Conservation (phyloP, 2,329 filamentous ascomycete genomes). For the Fusarium domesticum region DNA sequence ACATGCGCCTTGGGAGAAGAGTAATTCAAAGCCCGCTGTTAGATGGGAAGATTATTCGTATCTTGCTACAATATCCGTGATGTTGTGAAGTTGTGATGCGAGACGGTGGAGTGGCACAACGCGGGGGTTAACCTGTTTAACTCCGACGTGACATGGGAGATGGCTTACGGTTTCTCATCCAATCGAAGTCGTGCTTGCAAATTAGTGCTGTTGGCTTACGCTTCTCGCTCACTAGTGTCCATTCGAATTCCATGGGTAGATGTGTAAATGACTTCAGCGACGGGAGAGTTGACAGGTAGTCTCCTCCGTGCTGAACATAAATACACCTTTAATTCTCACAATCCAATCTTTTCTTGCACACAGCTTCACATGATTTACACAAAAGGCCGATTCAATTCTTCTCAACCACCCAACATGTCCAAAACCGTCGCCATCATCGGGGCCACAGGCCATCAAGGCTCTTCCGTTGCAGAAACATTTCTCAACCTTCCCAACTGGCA, state of each 20-base stretch:
- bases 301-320: neutral
- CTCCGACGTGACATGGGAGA: slow-evolving; percentile 1
- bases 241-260: slow-evolving; percentile 1
- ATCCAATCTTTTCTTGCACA: too few species aligned
- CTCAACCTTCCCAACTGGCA: slow-evolving; percentile 36
- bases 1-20: too few species aligned
- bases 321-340: neutral
- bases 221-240: neutral
- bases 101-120: neutral
- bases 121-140: neutral
- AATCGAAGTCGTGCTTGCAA: slow-evolving; percentile 7
- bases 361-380: too few species aligned
- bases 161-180: slow-evolving; percentile 23
- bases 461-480: slow-evolving; percentile 45
- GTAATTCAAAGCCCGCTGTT: too few species aligned
- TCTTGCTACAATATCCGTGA: too few species aligned
- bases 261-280: too few species aligned
- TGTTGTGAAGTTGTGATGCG: neutral
- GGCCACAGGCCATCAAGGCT: slow-evolving; percentile 48
- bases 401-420: neutral
- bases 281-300: too few species aligned
- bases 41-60: too few species aligned
- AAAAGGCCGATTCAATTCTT: too few species aligned
- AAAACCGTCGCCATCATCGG: slow-evolving; percentile 43
- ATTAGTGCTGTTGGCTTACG: slow-evolving; percentile 10